Percentiles rank a stretch among this genome's conserved stretches.
These are phyloP conservation scores for Nelumbo lutea DNA, from an alignment of 164 flowering plant species.

Conservation along the genomic window DNA sequence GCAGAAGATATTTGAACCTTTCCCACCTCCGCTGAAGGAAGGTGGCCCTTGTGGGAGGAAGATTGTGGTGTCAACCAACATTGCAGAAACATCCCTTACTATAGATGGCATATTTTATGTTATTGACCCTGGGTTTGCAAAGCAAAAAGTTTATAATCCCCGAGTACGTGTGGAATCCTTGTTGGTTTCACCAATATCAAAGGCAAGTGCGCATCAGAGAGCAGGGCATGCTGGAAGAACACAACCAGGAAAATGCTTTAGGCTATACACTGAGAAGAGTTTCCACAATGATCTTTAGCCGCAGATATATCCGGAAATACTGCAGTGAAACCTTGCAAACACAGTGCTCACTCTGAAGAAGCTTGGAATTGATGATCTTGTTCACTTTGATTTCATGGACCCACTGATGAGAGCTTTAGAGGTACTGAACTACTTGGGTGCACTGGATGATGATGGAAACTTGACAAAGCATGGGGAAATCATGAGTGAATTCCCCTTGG, in stretches of 20 bases:
- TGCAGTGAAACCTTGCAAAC: constrained; percentile 87
- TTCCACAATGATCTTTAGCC: constrained; percentile 83
- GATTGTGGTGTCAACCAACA: constrained; percentile 89
- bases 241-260: constrained; percentile 92
- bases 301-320: constrained; percentile 89
- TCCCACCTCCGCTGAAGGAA: constrained; percentile 74
- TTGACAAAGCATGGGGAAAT: constrained; percentile 83
- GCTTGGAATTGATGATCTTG: constrained; percentile 89
- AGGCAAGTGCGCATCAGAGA: constrained; percentile 96
- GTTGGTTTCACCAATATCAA: constrained; percentile 89
- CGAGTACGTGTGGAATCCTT: constrained; percentile 87
- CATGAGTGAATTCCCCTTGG: constrained; percentile 95
- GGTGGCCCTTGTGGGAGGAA: constrained; percentile 89
- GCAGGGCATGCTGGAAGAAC: constrained; percentile 99
- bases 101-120: constrained; percentile 97
- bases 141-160: constrained; percentile 92
- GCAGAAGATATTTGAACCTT: constrained; percentile 91
- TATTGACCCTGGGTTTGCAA: constrained; percentile 92
- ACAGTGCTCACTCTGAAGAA: constrained; percentile 89
- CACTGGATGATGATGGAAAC: constrained; percentile 93
- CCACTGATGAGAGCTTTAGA: constrained; percentile 93
- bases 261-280: constrained; percentile 87
- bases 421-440: constrained; percentile 88
- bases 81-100: constrained; percentile 94
- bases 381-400: constrained; percentile 98